Percentiles rank a stretch among this genome's conserved stretches.
phyloP scores from a whole-genome alignment of 352 stramenopile genomes.

The Phytophthora megakarya region DNA sequence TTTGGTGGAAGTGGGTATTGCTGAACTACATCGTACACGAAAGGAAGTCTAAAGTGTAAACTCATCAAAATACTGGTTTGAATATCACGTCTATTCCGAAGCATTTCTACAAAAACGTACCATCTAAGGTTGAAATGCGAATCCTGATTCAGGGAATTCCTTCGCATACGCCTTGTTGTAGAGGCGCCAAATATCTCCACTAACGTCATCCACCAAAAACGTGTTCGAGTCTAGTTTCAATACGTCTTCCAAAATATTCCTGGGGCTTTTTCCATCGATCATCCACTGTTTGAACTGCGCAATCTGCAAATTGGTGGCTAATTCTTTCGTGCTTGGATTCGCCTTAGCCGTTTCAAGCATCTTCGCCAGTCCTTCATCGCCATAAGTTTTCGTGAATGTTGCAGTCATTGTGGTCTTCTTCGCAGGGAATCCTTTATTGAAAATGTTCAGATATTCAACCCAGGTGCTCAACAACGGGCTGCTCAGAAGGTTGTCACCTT shows the following conservation, averaged over 20 bases:
- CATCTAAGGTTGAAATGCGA: too few species aligned
- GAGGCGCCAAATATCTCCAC: too few species aligned
- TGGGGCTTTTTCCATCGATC: background rate
- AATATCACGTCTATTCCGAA: too few species aligned
- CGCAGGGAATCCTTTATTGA: conserved; percentile 16
- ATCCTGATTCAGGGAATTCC: too few species aligned
- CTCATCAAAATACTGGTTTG: too few species aligned
- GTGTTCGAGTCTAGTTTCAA: background rate
- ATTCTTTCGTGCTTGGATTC: background rate
- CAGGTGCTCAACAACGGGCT: conserved; percentile 2
- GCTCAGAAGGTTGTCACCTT: background rate
- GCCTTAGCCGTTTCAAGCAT: conserved; percentile 7
- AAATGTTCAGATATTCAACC: conserved; percentile 11
- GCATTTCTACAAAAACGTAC: too few species aligned
- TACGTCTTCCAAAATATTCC: background rate
- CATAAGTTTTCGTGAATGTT: conserved; percentile 6
- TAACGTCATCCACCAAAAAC: too few species aligned
- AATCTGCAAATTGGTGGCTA: conserved; percentile 9
- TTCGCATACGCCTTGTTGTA: too few species aligned
- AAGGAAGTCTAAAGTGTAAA: too few species aligned
- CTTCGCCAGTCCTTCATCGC: conserved; percentile 1
- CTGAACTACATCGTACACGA: too few species aligned
- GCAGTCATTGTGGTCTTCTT: conserved; percentile 14
- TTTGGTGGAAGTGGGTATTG: too few species aligned
- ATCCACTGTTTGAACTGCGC: conserved; percentile 12